Percentiles rank a stretch among this genome's conserved stretches.
Conservation (phyloP, 352 stramenopile genomes). For the Globisporangium perplexum region DNA sequence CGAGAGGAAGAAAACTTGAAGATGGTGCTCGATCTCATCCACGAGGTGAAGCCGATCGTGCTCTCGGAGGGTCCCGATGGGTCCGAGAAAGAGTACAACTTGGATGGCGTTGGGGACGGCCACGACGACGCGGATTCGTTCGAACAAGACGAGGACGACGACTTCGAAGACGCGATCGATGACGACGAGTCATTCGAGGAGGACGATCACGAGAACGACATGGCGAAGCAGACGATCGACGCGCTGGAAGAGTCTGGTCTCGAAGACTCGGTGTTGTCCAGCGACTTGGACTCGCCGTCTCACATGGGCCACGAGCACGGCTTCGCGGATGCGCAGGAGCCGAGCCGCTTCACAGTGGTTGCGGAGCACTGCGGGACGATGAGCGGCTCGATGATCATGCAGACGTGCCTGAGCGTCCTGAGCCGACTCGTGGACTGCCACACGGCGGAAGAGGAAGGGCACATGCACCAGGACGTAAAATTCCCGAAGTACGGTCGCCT, state of each 20-base stretch:
- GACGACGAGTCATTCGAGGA: slow-evolving; percentile 26
- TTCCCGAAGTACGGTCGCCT: slow-evolving; percentile 76
- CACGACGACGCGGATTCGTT: slow-evolving; percentile 36
- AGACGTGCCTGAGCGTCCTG: slow-evolving; percentile 80
- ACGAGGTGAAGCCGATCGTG: slow-evolving; percentile 75
- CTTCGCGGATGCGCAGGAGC: slow-evolving; percentile 28
- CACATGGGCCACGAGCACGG: slow-evolving; percentile 16
- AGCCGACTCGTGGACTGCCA: slow-evolving; percentile 81
- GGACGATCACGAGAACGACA: slow-evolving; percentile 18
- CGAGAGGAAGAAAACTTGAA: slow-evolving; percentile 65
- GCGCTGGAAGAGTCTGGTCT: slow-evolving; percentile 44
- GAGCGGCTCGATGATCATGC: slow-evolving; percentile 85
- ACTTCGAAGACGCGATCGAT: slow-evolving; percentile 22
- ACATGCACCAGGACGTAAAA: slow-evolving; percentile 69
- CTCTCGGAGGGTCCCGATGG: slow-evolving; percentile 56
- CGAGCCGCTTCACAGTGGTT: slow-evolving; percentile 61
- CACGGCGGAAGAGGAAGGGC: slow-evolving; percentile 74
- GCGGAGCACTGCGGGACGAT: slow-evolving; percentile 73
- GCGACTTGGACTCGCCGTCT: slow-evolving; percentile 25
- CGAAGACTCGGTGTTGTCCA: slow-evolving; percentile 41
- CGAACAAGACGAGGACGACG: slow-evolving; percentile 54
- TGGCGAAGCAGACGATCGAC: slow-evolving; percentile 58
- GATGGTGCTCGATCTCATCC: slow-evolving; percentile 70
- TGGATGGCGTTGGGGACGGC: slow-evolving; percentile 44
- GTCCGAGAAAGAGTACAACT: slow-evolving; percentile 66